Evolutionary conservation across 345 rosid species (phyloP).

Genomic region (Cardamine chenopodiifolia): DNA sequence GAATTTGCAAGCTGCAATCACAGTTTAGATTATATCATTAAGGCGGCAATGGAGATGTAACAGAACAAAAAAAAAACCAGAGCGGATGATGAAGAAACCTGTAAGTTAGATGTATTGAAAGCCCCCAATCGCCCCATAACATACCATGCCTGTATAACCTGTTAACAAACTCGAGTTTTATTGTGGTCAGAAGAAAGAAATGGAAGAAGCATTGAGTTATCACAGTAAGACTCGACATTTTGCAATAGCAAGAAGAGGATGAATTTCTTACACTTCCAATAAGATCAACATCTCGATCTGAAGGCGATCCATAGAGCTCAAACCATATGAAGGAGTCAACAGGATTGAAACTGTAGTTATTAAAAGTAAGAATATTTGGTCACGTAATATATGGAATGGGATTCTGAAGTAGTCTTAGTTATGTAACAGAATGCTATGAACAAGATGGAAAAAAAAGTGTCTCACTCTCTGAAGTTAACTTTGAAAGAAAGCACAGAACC

Average conservation of each 20-base stretch:
- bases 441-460: not conserved
- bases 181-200: slow-evolving; percentile 3
- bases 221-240: slow-evolving; percentile 1
- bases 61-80: not conserved
- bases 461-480: slow-evolving; percentile 93
- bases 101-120: slow-evolving; percentile 88
- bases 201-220: slow-evolving; percentile 13
- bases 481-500: slow-evolving; percentile 88
- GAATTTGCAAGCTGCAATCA: slow-evolving; percentile 69
- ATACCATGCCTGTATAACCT: slow-evolving; percentile 94
- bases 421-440: not conserved
- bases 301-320: slow-evolving; percentile 80
- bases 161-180: slow-evolving; percentile 32
- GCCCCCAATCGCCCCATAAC: slow-evolving; percentile 95
- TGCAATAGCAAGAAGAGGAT: slow-evolving; percentile 21
- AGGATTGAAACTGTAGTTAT: slow-evolving; percentile 73
- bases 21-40: not conserved
- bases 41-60: not conserved
- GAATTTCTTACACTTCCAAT: slow-evolving; percentile 66
- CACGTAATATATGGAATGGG: not conserved
- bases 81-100: slow-evolving; percentile 55
- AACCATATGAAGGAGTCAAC: slow-evolving; percentile 85
- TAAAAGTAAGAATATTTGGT: not conserved
- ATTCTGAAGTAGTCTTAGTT: slow-evolving; percentile 14
- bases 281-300: slow-evolving; percentile 84